A percentile compares a stretch with the other conserved stretches of the same genome.
Evolutionary conservation across 306 rosid genomes (phyloP).

Genomic region (Begonia fuchsioides): DNA sequence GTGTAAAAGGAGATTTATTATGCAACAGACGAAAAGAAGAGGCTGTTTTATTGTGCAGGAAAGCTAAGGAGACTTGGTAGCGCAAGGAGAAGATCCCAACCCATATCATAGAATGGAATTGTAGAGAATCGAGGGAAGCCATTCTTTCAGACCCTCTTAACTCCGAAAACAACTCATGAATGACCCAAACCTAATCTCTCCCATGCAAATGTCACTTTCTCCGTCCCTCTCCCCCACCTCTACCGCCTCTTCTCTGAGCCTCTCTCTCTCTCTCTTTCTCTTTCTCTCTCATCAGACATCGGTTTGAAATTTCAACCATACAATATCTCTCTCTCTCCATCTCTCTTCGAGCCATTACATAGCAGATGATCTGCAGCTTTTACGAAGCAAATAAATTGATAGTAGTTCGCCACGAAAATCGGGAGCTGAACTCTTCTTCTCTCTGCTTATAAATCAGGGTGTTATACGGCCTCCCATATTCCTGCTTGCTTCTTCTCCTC

Average conservation of each 20-base stretch:
- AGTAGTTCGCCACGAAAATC: too few relatives aligned
- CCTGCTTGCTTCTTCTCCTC: too few relatives aligned
- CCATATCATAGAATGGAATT: neutral
- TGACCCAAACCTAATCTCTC: neutral
- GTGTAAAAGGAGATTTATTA: too few relatives aligned
- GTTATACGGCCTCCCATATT: too few relatives aligned
- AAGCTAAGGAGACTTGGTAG: neutral
- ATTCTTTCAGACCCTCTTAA: neutral
- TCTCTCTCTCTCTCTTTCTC: neutral
- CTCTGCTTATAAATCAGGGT: too few relatives aligned
- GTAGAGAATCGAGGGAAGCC: neutral
- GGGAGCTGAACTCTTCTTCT: too few relatives aligned
- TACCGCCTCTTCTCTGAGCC: conserved; percentile 1
- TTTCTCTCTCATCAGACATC: neutral
- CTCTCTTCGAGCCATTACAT: neutral
- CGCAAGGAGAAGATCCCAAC: neutral
- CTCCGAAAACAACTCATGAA: neutral
- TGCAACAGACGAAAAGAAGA: too few relatives aligned
- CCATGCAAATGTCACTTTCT: neutral
- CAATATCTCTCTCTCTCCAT: neutral
- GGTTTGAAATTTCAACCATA: neutral
- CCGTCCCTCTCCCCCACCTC: neutral
- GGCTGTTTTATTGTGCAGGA: neutral
- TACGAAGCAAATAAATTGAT: too few relatives aligned
- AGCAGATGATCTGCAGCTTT: too few relatives aligned